These are phyloP conservation scores for Fusarium armeniacum DNA, from an alignment of 2,329 filamentous ascomycete genomes.

Conservation along the genomic window DNA sequence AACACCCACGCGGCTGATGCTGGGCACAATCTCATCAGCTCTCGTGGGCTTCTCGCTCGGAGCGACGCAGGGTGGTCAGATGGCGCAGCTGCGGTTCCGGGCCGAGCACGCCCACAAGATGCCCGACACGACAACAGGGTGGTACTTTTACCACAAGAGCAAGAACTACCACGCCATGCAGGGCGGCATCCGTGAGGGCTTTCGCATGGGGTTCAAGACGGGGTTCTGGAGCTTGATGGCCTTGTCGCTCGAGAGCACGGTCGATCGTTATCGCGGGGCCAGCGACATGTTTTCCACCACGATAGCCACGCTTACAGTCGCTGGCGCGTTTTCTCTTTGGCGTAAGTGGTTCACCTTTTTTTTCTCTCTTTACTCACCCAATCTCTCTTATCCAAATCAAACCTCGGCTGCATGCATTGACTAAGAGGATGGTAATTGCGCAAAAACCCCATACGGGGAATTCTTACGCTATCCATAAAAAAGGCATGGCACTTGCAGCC, in stretches of 20 bases:
- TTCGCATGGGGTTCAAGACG: slow-evolving; percentile 79
- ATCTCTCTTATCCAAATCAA: background rate
- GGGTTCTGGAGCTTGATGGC: slow-evolving; percentile 81
- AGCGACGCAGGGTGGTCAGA: slow-evolving; percentile 77
- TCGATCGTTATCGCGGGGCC: slow-evolving; percentile 78
- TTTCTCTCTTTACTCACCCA: background rate
- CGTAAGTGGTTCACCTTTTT: slow-evolving; percentile 67
- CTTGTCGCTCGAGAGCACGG: slow-evolving; percentile 85
- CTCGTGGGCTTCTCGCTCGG: slow-evolving; percentile 79
- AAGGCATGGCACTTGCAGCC: slow-evolving; percentile 21
- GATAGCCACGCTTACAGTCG: slow-evolving; percentile 84
- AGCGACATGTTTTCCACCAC: slow-evolving; percentile 86
- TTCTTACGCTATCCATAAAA: slow-evolving; percentile 6
- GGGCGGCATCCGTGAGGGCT: slow-evolving; percentile 82
- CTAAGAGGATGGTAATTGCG: slow-evolving; percentile 25
- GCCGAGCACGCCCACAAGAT: slow-evolving; percentile 97
- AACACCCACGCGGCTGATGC: slow-evolving; percentile 73
- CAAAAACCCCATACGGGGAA: slow-evolving; percentile 40
- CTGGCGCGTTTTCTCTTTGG: slow-evolving; percentile 88
- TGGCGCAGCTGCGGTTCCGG: slow-evolving; percentile 85
- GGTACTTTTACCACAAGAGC: slow-evolving; percentile 99
- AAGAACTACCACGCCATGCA: slow-evolving; percentile 92
- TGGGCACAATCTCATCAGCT: slow-evolving; percentile 74
- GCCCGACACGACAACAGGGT: slow-evolving; percentile 83
- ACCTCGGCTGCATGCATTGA: slow-evolving; percentile 32